Evolutionary conservation across 148 eudicot genomes (phyloP).

Genomic region (Fagopyrum homotropicum): DNA sequence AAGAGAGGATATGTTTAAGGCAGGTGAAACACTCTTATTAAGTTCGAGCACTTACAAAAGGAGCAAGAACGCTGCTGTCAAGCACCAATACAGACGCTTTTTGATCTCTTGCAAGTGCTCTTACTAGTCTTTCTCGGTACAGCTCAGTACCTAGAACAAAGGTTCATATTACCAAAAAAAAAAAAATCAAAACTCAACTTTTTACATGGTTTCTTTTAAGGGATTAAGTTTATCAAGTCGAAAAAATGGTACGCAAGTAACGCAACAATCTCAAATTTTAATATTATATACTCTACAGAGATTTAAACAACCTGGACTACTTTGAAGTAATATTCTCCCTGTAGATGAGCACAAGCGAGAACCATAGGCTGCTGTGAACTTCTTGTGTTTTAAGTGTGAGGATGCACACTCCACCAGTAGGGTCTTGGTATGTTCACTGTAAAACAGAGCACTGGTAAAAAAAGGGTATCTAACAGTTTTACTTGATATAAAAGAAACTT

Average conservation of each 20-base stretch:
- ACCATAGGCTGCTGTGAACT: constrained; percentile 59
- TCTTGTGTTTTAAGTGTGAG: constrained; percentile 71
- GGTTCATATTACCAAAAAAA: neutral
- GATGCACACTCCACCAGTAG: constrained; percentile 80
- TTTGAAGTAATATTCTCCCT: constrained; percentile 88
- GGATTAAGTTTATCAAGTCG: neutral
- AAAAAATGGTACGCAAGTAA: neutral
- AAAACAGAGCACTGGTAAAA: constrained; percentile 18
- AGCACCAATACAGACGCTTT: constrained; percentile 85
- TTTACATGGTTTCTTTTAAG: neutral
- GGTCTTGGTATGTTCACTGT: constrained; percentile 72
- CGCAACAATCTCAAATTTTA: neutral
- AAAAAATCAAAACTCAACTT: neutral
- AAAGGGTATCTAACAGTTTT: constrained; percentile 4
- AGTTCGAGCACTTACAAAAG: constrained; percentile 52
- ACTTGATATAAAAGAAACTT: constrained; percentile 11
- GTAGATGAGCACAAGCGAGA: constrained; percentile 71
- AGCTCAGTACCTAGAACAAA: constrained; percentile 73
- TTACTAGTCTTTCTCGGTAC: constrained; percentile 87
- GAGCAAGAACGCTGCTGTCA: constrained; percentile 87
- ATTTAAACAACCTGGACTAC: constrained; percentile 63
- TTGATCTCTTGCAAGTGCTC: constrained; percentile 82
- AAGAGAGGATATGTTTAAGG: neutral
- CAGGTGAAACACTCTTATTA: neutral
- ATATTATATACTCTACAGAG: neutral